Conservation (phyloP, 306 rosid genomes). For the Malus orientalis region DNA sequence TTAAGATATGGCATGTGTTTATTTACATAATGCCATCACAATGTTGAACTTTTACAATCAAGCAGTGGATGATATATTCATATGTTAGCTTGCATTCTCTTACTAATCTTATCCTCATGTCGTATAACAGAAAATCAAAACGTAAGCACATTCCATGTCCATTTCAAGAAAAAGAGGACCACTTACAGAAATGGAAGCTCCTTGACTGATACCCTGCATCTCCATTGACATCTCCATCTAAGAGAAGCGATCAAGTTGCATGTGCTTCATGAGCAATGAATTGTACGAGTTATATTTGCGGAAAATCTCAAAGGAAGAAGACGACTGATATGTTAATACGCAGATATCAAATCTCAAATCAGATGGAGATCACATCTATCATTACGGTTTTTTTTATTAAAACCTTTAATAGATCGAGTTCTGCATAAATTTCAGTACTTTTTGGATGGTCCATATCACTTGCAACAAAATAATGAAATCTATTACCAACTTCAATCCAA, state of each 20-base stretch:
- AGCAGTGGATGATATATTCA: neutral
- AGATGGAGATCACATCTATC: neutral
- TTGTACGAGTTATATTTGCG: neutral
- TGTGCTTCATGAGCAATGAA: neutral
- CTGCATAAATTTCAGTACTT: constrained; percentile 36
- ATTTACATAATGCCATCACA: neutral
- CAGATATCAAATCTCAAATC: neutral
- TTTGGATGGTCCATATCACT: constrained; percentile 37
- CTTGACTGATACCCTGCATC: neutral
- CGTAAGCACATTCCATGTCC: neutral
- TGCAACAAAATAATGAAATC: constrained; percentile 46
- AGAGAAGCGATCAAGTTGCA: neutral
- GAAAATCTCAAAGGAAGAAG: neutral
- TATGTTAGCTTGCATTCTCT: neutral
- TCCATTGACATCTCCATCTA: neutral
- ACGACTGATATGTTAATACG: neutral
- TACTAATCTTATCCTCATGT: neutral
- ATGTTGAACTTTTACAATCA: neutral
- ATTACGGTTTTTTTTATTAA: constrained; percentile 6
- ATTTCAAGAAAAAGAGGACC: neutral
- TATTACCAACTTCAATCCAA: constrained; percentile 35
- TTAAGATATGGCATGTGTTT: neutral
- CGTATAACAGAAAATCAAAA: neutral
- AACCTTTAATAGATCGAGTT: constrained; percentile 22
- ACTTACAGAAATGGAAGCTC: neutral